These are phyloP conservation scores for Fusarium chuoi DNA, from an alignment of 2,329 filamentous ascomycete genomes.

Conservation along the genomic window DNA sequence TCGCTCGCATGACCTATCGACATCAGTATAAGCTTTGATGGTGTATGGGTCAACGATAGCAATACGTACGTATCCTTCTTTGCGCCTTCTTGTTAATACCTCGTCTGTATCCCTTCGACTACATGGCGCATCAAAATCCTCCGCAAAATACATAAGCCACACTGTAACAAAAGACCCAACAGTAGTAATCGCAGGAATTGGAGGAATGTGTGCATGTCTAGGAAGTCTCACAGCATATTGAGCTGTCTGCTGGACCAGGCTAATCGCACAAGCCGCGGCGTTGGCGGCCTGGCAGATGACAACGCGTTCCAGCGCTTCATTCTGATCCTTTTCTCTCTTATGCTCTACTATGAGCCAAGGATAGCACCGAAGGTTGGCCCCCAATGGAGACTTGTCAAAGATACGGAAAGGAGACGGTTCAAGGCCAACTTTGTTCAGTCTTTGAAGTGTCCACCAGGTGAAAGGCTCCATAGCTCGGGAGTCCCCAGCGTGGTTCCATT, in stretches of 20 bases:
- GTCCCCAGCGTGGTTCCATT: neutral
- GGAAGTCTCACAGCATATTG: constrained; percentile 14
- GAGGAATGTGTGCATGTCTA: constrained; percentile 17
- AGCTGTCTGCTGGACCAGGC: constrained; percentile 4
- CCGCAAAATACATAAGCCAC: constrained; percentile 30
- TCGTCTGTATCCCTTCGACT: neutral
- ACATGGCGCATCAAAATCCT: constrained; percentile 8
- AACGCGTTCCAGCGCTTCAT: neutral
- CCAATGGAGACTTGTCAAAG: neutral
- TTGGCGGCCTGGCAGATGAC: constrained; percentile 30
- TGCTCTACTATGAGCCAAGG: constrained; percentile 38
- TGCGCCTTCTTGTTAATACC: neutral
- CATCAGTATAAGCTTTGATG: neutral
- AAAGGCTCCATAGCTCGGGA: constrained; percentile 6
- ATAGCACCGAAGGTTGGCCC: constrained; percentile 22
- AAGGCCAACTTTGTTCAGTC: neutral
- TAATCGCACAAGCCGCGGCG: constrained; percentile 27
- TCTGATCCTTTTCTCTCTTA: constrained; percentile 7
- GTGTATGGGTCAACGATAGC: rapidly evolving
- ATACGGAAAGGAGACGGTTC: constrained; percentile 6
- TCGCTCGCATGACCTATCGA: constrained; percentile 24
- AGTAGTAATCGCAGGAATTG: constrained; percentile 27
- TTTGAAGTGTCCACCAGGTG: constrained; percentile 14
- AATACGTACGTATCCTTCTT: constrained; percentile 15
- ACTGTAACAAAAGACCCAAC: constrained; percentile 22